Conservation (phyloP, 768 basidiomycete species). For the Galerina marginata region DNA sequence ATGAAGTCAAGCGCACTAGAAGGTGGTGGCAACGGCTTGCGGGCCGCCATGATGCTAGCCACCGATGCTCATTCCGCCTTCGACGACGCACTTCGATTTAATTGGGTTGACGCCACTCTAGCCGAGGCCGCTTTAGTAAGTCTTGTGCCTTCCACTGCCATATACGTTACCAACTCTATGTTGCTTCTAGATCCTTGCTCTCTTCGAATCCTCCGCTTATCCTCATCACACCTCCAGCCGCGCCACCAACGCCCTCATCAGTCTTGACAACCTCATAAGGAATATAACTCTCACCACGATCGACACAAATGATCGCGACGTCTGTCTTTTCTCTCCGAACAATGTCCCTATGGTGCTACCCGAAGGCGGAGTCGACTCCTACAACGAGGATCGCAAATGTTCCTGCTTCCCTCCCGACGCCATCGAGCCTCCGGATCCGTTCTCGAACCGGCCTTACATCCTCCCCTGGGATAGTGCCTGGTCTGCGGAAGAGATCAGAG, state of each 20-base stretch:
- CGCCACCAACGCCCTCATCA: conserved; percentile 54
- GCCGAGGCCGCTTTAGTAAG: conserved; percentile 66
- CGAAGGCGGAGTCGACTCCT: conserved; percentile 27
- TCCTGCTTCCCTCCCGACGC: conserved; percentile 32
- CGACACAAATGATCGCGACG: conserved; percentile 61
- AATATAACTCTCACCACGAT: conserved; percentile 56
- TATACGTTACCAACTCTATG: neutral
- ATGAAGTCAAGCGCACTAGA: conserved; percentile 77
- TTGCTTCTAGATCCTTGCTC: conserved; percentile 62
- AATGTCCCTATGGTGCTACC: conserved; percentile 54
- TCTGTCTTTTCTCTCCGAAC: conserved; percentile 53
- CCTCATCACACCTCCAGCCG: conserved; percentile 65
- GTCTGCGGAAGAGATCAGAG: conserved; percentile 57
- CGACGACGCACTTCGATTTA: conserved; percentile 52
- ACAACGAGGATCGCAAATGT: conserved; percentile 18
- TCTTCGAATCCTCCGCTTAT: conserved; percentile 80
- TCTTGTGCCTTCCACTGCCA: neutral
- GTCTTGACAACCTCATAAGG: conserved; percentile 71
- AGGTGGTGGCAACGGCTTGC: conserved; percentile 55
- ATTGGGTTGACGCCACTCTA: conserved; percentile 64
- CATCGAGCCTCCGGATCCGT: conserved; percentile 38
- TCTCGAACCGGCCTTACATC: conserved; percentile 51
- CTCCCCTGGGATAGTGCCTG: conserved; percentile 69
- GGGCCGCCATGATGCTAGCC: conserved; percentile 61
- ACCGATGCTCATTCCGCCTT: conserved; percentile 61